Evolutionary conservation across 2,329 filamentous ascomycete species (phyloP).

Genomic region (Ophiostoma ips): DNA sequence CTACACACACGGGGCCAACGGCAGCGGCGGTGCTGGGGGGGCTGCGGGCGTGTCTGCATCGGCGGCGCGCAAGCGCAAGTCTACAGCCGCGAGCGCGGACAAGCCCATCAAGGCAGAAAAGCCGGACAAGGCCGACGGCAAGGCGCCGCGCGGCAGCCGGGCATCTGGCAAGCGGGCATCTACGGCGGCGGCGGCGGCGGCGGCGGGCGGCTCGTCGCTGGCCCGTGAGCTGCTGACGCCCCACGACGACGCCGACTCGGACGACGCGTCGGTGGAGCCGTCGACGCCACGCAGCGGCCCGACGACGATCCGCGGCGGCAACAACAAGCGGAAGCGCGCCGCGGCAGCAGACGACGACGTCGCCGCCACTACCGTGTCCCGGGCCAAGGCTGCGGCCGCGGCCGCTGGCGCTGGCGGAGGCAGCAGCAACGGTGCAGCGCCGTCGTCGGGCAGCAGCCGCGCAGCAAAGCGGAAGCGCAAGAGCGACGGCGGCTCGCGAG

Average conservation of each 20-base stretch:
- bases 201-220: slow-evolving; percentile 8
- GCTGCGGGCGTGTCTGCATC: no score
- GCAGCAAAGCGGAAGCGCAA: slow-evolving; percentile 46
- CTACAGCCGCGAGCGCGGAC: not conserved
- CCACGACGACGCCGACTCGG: slow-evolving; percentile 9
- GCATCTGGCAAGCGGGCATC: slow-evolving; percentile 20
- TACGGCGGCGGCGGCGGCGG: slow-evolving; percentile 7
- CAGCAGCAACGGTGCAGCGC: slow-evolving; percentile 17
- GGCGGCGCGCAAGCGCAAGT: slow-evolving; percentile 6
- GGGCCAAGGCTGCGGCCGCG: slow-evolving; percentile 45
- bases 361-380: no score
- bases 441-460: slow-evolving; percentile 24
- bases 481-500: slow-evolving; percentile 28
- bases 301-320: slow-evolving; percentile 25
- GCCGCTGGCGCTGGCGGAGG: no score
- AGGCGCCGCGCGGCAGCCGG: slow-evolving; percentile 19
- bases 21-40: not conserved
- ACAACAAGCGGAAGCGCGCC: slow-evolving; percentile 41
- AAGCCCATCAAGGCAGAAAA: not conserved
- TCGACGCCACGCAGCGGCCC: slow-evolving; percentile 3
- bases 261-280: slow-evolving; percentile 14
- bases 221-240: slow-evolving; percentile 15
- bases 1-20: slow-evolving; percentile 11
- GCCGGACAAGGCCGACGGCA: not conserved
- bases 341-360: slow-evolving; percentile 37